These are phyloP conservation scores for Apiospora koreana DNA, from an alignment of 2,329 filamentous ascomycete species.

Conservation along the genomic window DNA sequence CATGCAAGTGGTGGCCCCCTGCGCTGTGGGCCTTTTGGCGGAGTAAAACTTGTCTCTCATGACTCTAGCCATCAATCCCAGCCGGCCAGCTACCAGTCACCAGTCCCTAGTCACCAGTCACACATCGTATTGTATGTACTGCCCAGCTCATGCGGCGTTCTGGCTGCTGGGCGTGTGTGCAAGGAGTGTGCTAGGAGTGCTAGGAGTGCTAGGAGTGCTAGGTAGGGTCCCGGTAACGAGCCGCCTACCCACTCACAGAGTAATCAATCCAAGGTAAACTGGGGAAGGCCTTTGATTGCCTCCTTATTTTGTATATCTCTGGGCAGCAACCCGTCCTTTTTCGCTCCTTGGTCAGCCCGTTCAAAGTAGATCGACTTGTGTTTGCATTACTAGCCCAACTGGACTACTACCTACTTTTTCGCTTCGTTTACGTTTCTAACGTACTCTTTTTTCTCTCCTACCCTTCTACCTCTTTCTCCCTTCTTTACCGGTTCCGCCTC, in stretches of 20 bases:
- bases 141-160: background rate
- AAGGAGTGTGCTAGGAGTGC: no score
- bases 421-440: background rate
- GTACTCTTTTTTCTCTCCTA: background rate
- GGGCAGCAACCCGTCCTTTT: conserved; percentile 4
- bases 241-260: background rate
- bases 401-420: background rate
- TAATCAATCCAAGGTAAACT: background rate
- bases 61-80: background rate
- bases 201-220: no score
- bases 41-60: background rate
- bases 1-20: background rate
- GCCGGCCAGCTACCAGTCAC: background rate
- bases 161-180: background rate
- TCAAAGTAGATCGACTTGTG: background rate
- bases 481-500: background rate
- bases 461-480: background rate
- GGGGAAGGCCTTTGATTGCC: conserved; percentile 10
- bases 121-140: background rate
- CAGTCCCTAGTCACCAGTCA: background rate
- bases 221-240: background rate
- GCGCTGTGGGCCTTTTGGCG: background rate
- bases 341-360: background rate
- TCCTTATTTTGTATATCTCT: conserved; percentile 8
- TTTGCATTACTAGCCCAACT: background rate